phyloP scores from a whole-genome alignment of 2,329 filamentous ascomycete species.

The Chaetomiaceae sp. region DNA sequence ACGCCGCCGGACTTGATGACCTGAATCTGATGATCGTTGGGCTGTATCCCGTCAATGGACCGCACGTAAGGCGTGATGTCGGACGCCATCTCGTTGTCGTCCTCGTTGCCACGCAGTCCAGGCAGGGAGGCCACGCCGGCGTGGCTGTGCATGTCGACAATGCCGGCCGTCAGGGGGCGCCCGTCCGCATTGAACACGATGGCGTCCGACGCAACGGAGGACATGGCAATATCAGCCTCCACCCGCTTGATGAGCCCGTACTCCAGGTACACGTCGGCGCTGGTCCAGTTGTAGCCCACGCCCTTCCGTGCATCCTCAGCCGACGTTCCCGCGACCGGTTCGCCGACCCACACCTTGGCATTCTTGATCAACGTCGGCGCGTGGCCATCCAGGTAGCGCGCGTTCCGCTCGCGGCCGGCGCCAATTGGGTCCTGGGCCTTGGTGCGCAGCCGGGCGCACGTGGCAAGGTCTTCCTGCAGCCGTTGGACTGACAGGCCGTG shows the following conservation, averaged over 20 bases:
- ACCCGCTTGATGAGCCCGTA: conserved; percentile 55
- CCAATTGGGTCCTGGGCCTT: conserved; percentile 52
- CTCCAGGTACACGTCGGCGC: conserved; percentile 55
- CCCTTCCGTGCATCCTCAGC: conserved; percentile 50
- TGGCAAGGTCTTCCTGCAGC: conserved; percentile 48
- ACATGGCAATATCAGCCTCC: conserved; percentile 36
- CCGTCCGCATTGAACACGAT: conserved; percentile 53
- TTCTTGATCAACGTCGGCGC: conserved; percentile 59
- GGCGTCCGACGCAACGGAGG: conserved; percentile 40
- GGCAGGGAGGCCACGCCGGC: conserved; percentile 56
- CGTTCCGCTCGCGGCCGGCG: conserved; percentile 51
- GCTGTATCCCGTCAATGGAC: conserved; percentile 59
- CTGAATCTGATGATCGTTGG: conserved; percentile 57
- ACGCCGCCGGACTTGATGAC: conserved; percentile 70
- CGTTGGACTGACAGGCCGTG: conserved; percentile 44
- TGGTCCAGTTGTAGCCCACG: conserved; percentile 54
- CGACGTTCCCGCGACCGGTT: conserved; percentile 47
- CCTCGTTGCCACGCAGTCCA: conserved; percentile 45
- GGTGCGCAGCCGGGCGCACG: conserved; percentile 49
- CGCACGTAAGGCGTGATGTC: conserved; percentile 64
- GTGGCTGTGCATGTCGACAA: conserved; percentile 69
- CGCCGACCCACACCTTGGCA: conserved; percentile 60
- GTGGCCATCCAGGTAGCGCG: conserved; percentile 52
- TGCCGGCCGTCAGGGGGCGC: conserved; percentile 56
- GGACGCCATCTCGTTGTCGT: conserved; percentile 57